phyloP scores from a whole-genome alignment of 345 rosid species.

The Aurinia saxatilis region DNA sequence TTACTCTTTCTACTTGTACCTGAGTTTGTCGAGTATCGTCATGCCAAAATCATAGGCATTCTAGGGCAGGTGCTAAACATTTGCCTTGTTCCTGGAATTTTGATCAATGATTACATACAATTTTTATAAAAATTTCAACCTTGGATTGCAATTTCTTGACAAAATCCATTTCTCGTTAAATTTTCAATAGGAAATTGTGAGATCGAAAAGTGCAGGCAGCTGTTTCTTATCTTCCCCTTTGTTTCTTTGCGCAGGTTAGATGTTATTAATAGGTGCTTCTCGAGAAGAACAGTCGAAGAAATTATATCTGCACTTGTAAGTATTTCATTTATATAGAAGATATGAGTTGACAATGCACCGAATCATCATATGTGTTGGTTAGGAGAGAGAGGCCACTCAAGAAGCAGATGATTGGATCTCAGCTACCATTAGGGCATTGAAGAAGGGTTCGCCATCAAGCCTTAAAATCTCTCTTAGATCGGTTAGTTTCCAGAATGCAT shows the following conservation, averaged over 20 bases:
- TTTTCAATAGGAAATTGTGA: too few species aligned
- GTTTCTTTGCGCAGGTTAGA: conserved; percentile 38
- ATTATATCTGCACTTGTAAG: conserved; percentile 78
- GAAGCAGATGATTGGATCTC: conserved; percentile 49
- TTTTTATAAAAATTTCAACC: not conserved
- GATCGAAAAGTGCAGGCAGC: too few species aligned
- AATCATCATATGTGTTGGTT: not conserved
- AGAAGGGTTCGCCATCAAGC: conserved; percentile 80
- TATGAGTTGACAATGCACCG: not conserved
- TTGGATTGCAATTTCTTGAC: too few species aligned
- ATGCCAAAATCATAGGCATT: not conserved
- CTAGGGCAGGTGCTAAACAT: not conserved
- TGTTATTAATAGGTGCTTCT: conserved; percentile 67
- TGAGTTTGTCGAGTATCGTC: not conserved
- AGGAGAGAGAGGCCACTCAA: conserved; percentile 49
- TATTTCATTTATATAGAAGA: not conserved
- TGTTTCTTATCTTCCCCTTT: not conserved
- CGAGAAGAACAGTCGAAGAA: conserved; percentile 55
- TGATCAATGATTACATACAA: not conserved
- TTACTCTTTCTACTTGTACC: not conserved
- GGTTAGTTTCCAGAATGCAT: conserved; percentile 28
- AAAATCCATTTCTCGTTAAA: too few species aligned
- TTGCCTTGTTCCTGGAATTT: not conserved
- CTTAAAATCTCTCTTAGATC: conserved; percentile 77
- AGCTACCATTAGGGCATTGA: conserved; percentile 38